Conservation (phyloP, 148 eudicot genomes). For the Vaccinium darrowii region DNA sequence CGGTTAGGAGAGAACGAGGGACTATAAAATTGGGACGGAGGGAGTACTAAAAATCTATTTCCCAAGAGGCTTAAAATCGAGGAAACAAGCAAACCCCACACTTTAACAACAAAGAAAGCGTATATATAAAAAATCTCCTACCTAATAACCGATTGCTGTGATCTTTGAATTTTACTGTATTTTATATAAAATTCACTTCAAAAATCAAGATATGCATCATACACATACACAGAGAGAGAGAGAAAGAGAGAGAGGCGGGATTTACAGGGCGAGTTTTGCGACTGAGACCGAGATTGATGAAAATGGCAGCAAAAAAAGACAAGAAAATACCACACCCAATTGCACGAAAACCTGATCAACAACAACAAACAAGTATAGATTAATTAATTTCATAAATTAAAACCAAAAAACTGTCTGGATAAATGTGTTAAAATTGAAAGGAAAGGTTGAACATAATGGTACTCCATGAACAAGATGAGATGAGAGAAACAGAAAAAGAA, state of each 20-base stretch:
- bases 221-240: neutral
- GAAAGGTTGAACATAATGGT: neutral
- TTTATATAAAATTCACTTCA: neutral
- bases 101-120: neutral
- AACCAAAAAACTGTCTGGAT: neutral
- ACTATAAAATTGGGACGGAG: too few relatives aligned
- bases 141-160: neutral
- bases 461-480: neutral
- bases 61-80: neutral
- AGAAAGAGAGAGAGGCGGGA: neutral
- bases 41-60: too few relatives aligned
- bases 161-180: neutral
- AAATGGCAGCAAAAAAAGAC: constrained; percentile 41
- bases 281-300: constrained; percentile 58
- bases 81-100: neutral
- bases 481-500: neutral
- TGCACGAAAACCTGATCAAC: constrained; percentile 54
- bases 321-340: constrained; percentile 53
- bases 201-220: neutral
- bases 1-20: too few relatives aligned
- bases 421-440: neutral
- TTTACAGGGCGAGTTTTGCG: constrained; percentile 37
- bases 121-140: neutral
- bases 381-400: too few relatives aligned
- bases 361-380: neutral